These are phyloP conservation scores for Rostrohypoxylon terebratum DNA, from an alignment of 495 filamentous ascomycete species.

Conservation along the genomic window DNA sequence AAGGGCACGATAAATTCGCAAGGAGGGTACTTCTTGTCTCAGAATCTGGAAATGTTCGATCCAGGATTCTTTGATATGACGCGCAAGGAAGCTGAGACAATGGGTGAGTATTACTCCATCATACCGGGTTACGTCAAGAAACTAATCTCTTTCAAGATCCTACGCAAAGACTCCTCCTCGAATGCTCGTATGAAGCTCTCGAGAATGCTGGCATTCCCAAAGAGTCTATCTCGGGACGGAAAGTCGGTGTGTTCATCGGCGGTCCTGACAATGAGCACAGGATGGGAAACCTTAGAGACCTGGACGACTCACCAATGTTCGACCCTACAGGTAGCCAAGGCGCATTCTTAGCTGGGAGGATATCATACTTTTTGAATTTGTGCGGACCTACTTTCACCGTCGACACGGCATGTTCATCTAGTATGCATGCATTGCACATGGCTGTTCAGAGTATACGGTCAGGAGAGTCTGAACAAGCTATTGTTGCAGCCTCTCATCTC, in stretches of 20 bases:
- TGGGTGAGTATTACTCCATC: slow-evolving; percentile 48
- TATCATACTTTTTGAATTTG: slow-evolving; percentile 66
- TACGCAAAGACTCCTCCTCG: slow-evolving; percentile 67
- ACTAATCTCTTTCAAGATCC: slow-evolving; percentile 56
- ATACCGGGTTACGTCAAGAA: not conserved
- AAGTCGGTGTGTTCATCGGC: slow-evolving; percentile 60
- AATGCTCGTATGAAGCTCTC: slow-evolving; percentile 64
- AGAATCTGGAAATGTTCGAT: slow-evolving; percentile 62
- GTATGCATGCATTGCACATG: slow-evolving; percentile 69
- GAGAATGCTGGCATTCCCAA: slow-evolving; percentile 65
- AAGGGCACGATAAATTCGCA: slow-evolving; percentile 57
- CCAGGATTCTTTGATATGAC: slow-evolving; percentile 66
- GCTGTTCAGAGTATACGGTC: slow-evolving; percentile 82
- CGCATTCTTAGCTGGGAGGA: slow-evolving; percentile 66
- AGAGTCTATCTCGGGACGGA: slow-evolving; percentile 58
- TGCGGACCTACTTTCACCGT: slow-evolving; percentile 72
- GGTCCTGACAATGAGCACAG: slow-evolving; percentile 56
- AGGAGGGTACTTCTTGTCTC: slow-evolving; percentile 66
- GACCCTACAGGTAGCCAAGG: slow-evolving; percentile 59
- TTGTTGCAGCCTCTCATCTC: slow-evolving; percentile 61
- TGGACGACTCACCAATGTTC: slow-evolving; percentile 55
- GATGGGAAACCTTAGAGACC: slow-evolving; percentile 53
- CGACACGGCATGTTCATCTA: slow-evolving; percentile 89
- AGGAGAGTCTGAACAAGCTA: slow-evolving; percentile 58
- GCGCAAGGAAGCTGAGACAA: slow-evolving; percentile 59